Base-by-base conservation (phyloP, 2,329 filamentous ascomycete species). In the Coniochaeta pulveracea region DNA sequence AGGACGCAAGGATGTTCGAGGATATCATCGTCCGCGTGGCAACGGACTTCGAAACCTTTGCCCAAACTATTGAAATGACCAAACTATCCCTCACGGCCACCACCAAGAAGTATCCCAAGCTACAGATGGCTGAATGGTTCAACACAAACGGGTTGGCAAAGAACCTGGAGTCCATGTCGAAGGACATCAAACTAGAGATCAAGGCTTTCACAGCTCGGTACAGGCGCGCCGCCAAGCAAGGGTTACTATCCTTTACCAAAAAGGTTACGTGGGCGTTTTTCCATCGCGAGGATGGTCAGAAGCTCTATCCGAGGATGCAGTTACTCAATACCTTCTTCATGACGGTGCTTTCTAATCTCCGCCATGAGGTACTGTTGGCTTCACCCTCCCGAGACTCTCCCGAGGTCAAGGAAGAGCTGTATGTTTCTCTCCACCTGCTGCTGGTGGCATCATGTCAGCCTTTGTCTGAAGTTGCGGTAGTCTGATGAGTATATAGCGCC, bases 1-100 rank as follows among this genome's bases (percentile, higher is more conserved):
- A 31, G 10, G 28, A 31, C 3, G 19, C 18, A n/a, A 21, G n/a
- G n/a, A 21, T 14, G 18, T 31, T 31, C n/a, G 28, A 31, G n/a
- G 6, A 31, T 15, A 19, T 19, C n/a, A 31, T 31, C n/a, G 18
- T 10, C 6, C 3, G n/a, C 10, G 15, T 31, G 22, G 27, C 16
- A 4, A 9, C 16, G 27, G 15, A 5, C 4, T 30, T 30, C 11
- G 3, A 19, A 4, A 4, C 27, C n/a, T 30, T 30, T 16, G 27
- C 27, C 16, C 17, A 10, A 17, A 9, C 5, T 10, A 30, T 30
- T 10, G 5, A 11, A 8, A n/a, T 19, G 17, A 19, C 27, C 11
- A 19, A 30, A 30, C 19, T 11, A 6, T 19, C 27, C 9, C 10
- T 30, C 4, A 19, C 12, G 16, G 21, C 11, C 8, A 19, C 21